Base-by-base conservation (phyloP, 805 yeast genomes). In the Pichia eremophila region DNA sequence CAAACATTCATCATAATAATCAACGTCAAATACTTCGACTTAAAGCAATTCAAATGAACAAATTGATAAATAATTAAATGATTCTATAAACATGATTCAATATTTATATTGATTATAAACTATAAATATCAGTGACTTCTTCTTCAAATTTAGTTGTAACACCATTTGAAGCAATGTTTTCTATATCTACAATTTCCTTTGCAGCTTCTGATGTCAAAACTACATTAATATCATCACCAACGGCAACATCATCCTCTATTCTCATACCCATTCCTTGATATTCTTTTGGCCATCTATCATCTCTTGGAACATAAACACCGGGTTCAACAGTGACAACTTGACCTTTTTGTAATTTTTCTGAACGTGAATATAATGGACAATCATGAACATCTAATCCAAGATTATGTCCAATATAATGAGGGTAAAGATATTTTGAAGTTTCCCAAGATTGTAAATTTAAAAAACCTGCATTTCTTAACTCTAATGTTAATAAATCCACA, bases 321-420 rank as follows among this genome's bases (percentile, higher is more conserved):
- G 99, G 99, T 63, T 95, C 99, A 25, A 95, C 79, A 2, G 99
- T 93, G 43, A 93, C 72, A 5, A 91, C 97, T 61, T 88, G 95
- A 22, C 90, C 90, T 19, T 71, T 69, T 41, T 65, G 66, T 42
- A 93, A 62, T 32, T 68, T 67, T 22, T 73, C 71, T 47, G 68
- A 69, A 52, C 88, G 72, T 4, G 91, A 75, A 38, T 72, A 73
- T 3, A 72, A 64, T 5, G 95, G 95, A 36, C 79, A 72, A 60
- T 87, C 96, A 65, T 87, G 96, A 27, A 90, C 85, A 58, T 90
- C 99, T 35, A 93, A 68, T 0, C 99, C 99, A 37, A 93, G 70
- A 59, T 93, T 89, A 64, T 93, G 99, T 7, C 99, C 99, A 55
- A 93, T 82, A 61, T 86, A 89, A 64, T 93, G 99, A 0, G 98